phyloP scores from a whole-genome alignment of 108 stramenopile species.

The Cyclotella sp. region DNA sequence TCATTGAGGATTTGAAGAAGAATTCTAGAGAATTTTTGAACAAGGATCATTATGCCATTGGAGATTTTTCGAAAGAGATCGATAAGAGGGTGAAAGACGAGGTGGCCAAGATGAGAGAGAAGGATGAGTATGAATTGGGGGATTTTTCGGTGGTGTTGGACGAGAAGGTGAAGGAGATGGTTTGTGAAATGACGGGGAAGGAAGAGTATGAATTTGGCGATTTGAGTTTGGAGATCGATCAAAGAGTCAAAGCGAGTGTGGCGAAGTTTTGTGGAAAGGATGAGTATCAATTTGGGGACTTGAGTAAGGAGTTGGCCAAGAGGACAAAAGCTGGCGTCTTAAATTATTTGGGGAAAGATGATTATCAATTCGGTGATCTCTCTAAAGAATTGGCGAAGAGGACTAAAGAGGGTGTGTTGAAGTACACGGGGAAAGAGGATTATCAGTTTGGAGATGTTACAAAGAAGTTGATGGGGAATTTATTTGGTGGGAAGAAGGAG shows the following conservation, averaged over 20 bases:
- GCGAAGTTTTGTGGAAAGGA: slow-evolving; percentile 75
- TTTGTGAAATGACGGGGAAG: slow-evolving; percentile 78
- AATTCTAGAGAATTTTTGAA: slow-evolving; percentile 81
- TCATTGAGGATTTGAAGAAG: slow-evolving; percentile 84
- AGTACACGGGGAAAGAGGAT: slow-evolving; percentile 77
- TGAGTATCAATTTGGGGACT: slow-evolving; percentile 77
- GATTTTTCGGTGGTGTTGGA: slow-evolving; percentile 83
- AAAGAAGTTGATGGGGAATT: slow-evolving; percentile 70
- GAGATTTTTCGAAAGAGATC: slow-evolving; percentile 82
- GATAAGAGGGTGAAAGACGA: slow-evolving; percentile 78
- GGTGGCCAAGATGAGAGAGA: slow-evolving; percentile 66
- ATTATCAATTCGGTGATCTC: slow-evolving; percentile 63
- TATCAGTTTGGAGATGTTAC: slow-evolving; percentile 79
- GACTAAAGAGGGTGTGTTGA: slow-evolving; percentile 66
- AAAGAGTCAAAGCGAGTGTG: slow-evolving; percentile 64
- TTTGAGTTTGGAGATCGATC: slow-evolving; percentile 66
- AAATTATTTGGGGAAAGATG: slow-evolving; percentile 76
- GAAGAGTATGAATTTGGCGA: slow-evolving; percentile 82
- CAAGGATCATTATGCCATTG: slow-evolving; percentile 66
- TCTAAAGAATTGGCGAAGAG: slow-evolving; percentile 61
- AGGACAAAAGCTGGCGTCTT: slow-evolving; percentile 67
- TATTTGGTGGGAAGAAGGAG: slow-evolving; percentile 59
- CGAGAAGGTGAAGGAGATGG: slow-evolving; percentile 61
- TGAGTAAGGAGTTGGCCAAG: slow-evolving; percentile 63
- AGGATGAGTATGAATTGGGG: slow-evolving; percentile 67